Evolutionary conservation across 148 eudicot genomes (phyloP).

Genomic region (Agrostemma githago): DNA sequence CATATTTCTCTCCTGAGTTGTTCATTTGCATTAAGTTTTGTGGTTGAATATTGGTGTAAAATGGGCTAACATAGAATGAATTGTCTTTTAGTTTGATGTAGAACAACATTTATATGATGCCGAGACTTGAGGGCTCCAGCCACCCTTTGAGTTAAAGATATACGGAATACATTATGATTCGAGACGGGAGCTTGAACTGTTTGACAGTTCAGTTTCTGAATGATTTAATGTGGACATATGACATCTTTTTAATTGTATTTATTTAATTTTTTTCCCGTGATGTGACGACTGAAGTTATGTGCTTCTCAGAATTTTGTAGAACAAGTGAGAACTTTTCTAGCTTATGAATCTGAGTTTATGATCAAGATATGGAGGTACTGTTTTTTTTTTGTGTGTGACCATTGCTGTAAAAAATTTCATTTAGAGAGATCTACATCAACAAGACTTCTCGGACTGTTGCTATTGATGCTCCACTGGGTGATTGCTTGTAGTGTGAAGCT

Average conservation of each 20-base stretch:
- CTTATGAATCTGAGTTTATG: neutral
- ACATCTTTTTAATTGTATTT: neutral
- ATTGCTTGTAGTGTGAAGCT: neutral
- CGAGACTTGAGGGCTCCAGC: neutral
- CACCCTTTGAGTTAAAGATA: neutral
- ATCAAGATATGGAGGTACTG: too few species aligned
- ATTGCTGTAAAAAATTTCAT: neutral
- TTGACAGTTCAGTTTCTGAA: constrained; percentile 13
- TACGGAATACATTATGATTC: neutral
- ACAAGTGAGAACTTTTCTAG: neutral
- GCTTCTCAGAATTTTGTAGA: neutral
- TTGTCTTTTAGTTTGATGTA: neutral
- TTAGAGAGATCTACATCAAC: neutral
- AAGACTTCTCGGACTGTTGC: neutral
- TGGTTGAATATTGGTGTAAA: constrained; percentile 11
- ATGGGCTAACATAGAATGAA: constrained; percentile 8
- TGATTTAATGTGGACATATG: constrained; percentile 15
- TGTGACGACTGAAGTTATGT: constrained; percentile 5
- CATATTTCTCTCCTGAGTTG: neutral
- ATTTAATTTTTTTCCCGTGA: neutral
- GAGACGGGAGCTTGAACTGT: neutral
- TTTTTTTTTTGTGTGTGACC: neutral
- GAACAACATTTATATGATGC: constrained; percentile 1
- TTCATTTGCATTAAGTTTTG: constrained; percentile 14
- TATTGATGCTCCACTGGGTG: neutral